Conservation (phyloP, 2,329 filamentous ascomycete species). For the Pseudomassariella vexata region DNA sequence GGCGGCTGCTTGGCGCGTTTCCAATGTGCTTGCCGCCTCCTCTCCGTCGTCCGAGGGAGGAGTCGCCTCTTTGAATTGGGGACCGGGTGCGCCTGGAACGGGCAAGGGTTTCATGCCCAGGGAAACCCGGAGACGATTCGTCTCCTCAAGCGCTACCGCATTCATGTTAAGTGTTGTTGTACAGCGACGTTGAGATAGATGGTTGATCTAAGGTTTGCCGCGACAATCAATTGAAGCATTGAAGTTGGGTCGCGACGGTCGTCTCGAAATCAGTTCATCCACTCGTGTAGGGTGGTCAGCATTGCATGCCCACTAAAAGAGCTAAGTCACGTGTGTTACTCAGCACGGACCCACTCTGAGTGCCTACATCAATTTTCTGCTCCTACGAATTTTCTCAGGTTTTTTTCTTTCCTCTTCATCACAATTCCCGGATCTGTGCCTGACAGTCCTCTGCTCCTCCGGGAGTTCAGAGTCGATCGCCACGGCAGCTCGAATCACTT, state of each 20-base stretch:
- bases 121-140: constrained; percentile 83
- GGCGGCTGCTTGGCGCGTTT: constrained; percentile 67
- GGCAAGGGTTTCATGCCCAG: constrained; percentile 88
- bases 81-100: constrained; percentile 59
- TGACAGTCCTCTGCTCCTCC: constrained; percentile 62
- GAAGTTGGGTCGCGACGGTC: too few relatives aligned
- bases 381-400: constrained; percentile 14
- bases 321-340: too few relatives aligned
- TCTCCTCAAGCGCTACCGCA: constrained; percentile 79
- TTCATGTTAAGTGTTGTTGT: too few relatives aligned
- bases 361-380: constrained; percentile 5
- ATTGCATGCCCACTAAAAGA: too few relatives aligned
- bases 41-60: constrained; percentile 48
- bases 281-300: too few relatives aligned
- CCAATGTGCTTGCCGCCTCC: constrained; percentile 75
- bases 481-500: constrained; percentile 76
- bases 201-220: too few relatives aligned
- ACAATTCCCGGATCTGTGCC: constrained; percentile 75
- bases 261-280: too few relatives aligned
- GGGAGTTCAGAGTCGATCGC: constrained; percentile 68
- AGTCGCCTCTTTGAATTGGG: constrained; percentile 31
- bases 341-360: constrained; percentile 1
- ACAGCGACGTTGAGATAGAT: too few relatives aligned
- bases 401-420: constrained; percentile 27
- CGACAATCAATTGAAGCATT: too few relatives aligned